phyloP scores from a whole-genome alignment of 345 rosid genomes.

The Brassica rapa region DNA sequence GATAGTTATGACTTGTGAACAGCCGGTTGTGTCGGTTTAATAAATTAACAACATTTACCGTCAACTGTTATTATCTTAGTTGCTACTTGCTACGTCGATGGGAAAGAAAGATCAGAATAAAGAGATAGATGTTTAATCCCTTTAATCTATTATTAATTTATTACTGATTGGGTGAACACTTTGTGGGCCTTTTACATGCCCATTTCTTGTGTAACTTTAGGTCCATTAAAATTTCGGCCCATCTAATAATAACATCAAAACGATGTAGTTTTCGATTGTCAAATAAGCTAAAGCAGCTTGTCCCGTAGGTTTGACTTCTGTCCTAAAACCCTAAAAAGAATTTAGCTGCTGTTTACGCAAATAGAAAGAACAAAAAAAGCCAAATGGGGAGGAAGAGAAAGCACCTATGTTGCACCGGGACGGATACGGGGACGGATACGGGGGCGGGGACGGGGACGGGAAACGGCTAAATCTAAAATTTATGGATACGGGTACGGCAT shows the following conservation, averaged over 20 bases:
- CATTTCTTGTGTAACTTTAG: background rate
- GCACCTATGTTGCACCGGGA: too few relatives aligned
- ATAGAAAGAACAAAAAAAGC: background rate
- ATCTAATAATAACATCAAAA: background rate
- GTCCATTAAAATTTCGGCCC: background rate
- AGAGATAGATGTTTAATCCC: too few relatives aligned
- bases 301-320: slow-evolving; percentile 11
- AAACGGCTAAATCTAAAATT: too few relatives aligned
- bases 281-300: slow-evolving; percentile 10
- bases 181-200: background rate
- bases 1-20: too few relatives aligned
- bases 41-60: background rate
- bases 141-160: too few relatives aligned
- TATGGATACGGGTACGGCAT: too few relatives aligned
- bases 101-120: too few relatives aligned
- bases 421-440: too few relatives aligned
- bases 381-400: slow-evolving; percentile 82
- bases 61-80: background rate
- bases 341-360: slow-evolving; percentile 21
- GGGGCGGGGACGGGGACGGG: too few relatives aligned
- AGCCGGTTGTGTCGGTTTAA: background rate
- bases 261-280: background rate
- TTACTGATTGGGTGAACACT: background rate
- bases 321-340: slow-evolving; percentile 21
- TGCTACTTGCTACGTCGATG: too few relatives aligned